Evolutionary conservation across 129 eudicot genomes (phyloP), one percentile per base, ranked within the genome.

Genomic region (Tagetes erecta): DNA sequence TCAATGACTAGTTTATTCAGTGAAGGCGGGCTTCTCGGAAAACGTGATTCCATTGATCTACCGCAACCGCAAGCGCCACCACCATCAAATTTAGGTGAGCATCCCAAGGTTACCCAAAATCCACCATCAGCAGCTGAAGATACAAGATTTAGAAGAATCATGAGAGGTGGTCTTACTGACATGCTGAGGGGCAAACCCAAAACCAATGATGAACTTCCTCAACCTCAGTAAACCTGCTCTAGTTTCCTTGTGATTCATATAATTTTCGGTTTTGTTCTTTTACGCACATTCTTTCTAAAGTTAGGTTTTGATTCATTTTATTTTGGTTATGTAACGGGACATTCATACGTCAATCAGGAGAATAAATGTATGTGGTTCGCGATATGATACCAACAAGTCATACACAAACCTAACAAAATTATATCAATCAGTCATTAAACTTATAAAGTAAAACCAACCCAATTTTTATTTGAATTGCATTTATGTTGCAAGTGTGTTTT

Each of bases 151-250:
- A 75, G 88, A 67, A 82, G 97, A 79, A 93, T 93, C 69, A 93
- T 93, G 98, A 81, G 92, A 74, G 96, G 92, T 38, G 88, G 96
- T 63, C 89, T 93, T 72, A 76, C 89, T 0, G 98, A 90, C 73
- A 93, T 93, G 87, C 90, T 93, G 8, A 81, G 98, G 70, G 96
- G 92, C 39, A 93, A 86, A 85, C 1, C 87, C 13, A 88, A 88
- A 82, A 63, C 64, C 56, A 72, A 35, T 12, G 92, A 90, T 3
- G 96, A 92, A 37, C 73, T 51, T 64, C 58, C 84, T 0, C 82
- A 83, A 0, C 73, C 75, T 38, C 78, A 81, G 20, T 85, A 80
- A 73, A 7, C 37, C 2, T 12, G 40, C 44, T 76, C 31, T 64
- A 33, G 58, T 56, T 47, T 65, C 30, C 9, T 63, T 62, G 74